Base-by-base conservation (phyloP, 2,329 filamentous ascomycete genomes). In the Phyllosticta citribraziliensis region DNA sequence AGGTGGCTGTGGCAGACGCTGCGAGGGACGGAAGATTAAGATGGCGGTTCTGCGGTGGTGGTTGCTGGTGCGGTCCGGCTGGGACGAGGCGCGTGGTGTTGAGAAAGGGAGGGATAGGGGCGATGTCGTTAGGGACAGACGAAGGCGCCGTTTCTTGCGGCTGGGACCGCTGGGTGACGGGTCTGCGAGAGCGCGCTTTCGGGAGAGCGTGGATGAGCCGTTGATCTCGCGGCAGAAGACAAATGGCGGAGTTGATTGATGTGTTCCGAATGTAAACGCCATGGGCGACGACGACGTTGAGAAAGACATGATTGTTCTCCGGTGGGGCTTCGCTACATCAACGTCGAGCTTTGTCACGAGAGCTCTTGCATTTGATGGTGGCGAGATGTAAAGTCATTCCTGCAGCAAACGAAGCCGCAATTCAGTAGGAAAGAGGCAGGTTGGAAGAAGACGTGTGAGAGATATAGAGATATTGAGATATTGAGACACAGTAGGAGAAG, bases 21-120 rank as follows among this genome's bases (percentile, higher is more conserved):
- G 81, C 10, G 86, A 89, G 0, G 89, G 82, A 75, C 76, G 78
- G 11, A 79, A 68, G 1, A 76, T 71, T 61, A 78, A 75, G 65
- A 76, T 78, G 53, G 75, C 20, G 52, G 6, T 20, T 5, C 52
- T 53, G 52, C 52, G 52, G 52, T 47, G 17, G 40, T 14, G 27
- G 9, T 8, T 61, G 47, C 47, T 40, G 9, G 58, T 76, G 12
- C 76, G 78, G 61, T 84, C 84, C 25, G 85, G 81, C 70, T 86
- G 17, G 83, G 58, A 86, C 78, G 61, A 89, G 88, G 67, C 89
- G 86, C 52, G 86, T 85, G 2, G 87, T 84, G 0, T 87, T 87
- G 27, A 82, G 71, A 84, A 90, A 1, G 87, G 86, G 55, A 79
- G 81, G 10, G 86, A 89, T 0, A 90, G 82, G 8, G 86, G 81